Base-by-base conservation (phyloP, 148 eudicot genomes). In the Tetragonia tetragonoides region DNA sequence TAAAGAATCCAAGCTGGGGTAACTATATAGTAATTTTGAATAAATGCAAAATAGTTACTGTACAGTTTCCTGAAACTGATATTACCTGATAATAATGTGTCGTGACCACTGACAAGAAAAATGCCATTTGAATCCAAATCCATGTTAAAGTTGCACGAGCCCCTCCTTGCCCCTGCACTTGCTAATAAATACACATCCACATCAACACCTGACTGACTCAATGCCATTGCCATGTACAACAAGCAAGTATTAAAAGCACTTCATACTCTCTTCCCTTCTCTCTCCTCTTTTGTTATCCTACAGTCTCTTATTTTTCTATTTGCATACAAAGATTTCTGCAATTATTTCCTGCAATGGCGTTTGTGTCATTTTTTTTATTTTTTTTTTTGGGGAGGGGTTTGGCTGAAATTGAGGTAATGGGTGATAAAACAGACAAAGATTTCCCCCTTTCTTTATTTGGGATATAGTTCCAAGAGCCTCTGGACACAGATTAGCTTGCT, bases 401-500 rank as follows among this genome's bases (percentile, higher is more conserved):
- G 81, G 53, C 66, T 73, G 81, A 72, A 64, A 11, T 66, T 79
- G 70, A 79, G 76, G 81, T 20, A 28, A 56, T 72, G 67, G 73
- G 23, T 20, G 9, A 9, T 3, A n/a, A n/a, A 47, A 44, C 21
- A 78, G 81, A 65, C 81, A 73, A 56, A 72, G 77, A 73, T 73
- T 73, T 65, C 46, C 64, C 17, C 2, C 16, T 72, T 71, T 46
- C 66, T 66, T 65, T 65, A 73, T 53, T 73, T 73, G 72, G 81
- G 77, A 72, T 73, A 42, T 54, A 73, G 65, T 66, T 73, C 77
- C 81, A 79, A 79, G 72, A 49, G 66, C 77, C 73, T 65, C 66
- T 72, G 72, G 65, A 79, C 81, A 79, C 81, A 20, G 73, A 79
- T 79, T 79, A 72, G 56, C 72, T 53, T 73, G 72, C 65, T 78